phyloP scores from a whole-genome alignment of 1,139 yeast species.

The Geotrichum candidum region DNA sequence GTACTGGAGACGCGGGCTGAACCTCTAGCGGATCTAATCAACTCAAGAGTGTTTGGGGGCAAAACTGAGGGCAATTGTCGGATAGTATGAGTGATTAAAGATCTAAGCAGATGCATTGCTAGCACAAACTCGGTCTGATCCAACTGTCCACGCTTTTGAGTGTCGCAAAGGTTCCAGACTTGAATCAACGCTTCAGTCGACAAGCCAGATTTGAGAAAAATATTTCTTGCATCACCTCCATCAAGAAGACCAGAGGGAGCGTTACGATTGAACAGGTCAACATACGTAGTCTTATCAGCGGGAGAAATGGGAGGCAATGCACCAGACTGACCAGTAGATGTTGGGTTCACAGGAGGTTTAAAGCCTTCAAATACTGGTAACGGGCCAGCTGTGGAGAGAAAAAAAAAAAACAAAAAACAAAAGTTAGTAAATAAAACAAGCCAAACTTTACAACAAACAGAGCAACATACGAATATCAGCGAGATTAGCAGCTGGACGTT shows the following conservation, averaged over 20 bases:
- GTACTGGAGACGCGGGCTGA: conserved; percentile 6
- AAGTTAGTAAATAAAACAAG: background rate
- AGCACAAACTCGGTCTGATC: conserved; percentile 70
- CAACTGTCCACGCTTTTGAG: conserved; percentile 64
- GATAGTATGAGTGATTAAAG: conserved; percentile 61
- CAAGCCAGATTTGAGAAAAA: conserved; percentile 80
- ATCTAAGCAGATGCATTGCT: conserved; percentile 94
- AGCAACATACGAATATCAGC: conserved; percentile 38
- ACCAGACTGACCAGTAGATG: conserved; percentile 24
- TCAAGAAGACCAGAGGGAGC: conserved; percentile 53
- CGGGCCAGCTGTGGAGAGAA: conserved; percentile 40
- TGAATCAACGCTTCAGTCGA: conserved; percentile 73
- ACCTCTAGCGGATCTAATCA: conserved; percentile 12
- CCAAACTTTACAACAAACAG: background rate
- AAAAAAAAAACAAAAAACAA: background rate
- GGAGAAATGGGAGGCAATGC: conserved; percentile 56
- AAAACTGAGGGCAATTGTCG: conserved; percentile 62
- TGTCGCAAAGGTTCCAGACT: conserved; percentile 85
- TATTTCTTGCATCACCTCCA: conserved; percentile 75
- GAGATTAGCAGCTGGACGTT: conserved; percentile 46
- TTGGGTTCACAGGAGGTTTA: conserved; percentile 11
- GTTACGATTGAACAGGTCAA: conserved; percentile 68
- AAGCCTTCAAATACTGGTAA: conserved; percentile 39
- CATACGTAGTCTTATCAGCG: conserved; percentile 63
- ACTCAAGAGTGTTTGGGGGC: conserved; percentile 42